A percentile compares a stretch with the other conserved stretches of the same genome.
These are phyloP conservation scores for Trichosporon ovoides DNA, from an alignment of 1,284 basidiomycete genomes.

Conservation along the genomic window DNA sequence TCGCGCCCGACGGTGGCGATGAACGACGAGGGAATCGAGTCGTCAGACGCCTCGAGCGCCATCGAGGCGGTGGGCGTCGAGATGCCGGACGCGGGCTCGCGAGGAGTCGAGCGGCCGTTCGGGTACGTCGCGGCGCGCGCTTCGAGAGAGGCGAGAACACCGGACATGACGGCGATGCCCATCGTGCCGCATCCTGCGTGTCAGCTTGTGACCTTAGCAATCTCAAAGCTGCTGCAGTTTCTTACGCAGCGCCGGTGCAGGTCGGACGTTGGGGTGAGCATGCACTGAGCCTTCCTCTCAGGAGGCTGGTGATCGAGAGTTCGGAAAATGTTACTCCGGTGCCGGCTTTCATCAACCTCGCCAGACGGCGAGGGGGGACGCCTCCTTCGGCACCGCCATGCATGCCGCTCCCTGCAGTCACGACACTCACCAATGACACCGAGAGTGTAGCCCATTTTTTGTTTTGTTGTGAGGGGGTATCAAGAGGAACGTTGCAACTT, in stretches of 20 bases:
- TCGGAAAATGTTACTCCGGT: no score
- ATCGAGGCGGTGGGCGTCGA: slow-evolving; percentile 59
- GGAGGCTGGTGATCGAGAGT: no score
- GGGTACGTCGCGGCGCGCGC: slow-evolving; percentile 29
- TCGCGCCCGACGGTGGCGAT: slow-evolving; percentile 78
- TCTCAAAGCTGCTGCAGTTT: no score
- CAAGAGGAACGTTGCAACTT: no score
- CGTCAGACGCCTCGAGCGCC: slow-evolving; percentile 53
- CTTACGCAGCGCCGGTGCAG: no score
- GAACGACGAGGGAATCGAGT: slow-evolving; percentile 71
- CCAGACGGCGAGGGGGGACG: no score
- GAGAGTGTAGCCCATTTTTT: slow-evolving; percentile 53
- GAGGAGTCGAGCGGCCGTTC: slow-evolving; percentile 14
- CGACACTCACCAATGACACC: slow-evolving; percentile 48
- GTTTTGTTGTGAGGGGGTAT: no score
- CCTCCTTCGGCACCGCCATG: no score
- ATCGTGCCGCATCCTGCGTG: slow-evolving; percentile 90
- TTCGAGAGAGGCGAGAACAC: slow-evolving; percentile 45
- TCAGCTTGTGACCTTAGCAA: no score
- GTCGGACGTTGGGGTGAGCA: background rate
- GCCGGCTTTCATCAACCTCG: no score
- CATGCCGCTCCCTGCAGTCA: no score
- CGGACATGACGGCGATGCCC: slow-evolving; percentile 93
- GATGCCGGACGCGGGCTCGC: slow-evolving; percentile 73
- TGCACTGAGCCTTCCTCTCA: no score